phyloP scores from a whole-genome alignment of 2,329 filamentous ascomycete genomes.

The Fusarium sp. region DNA sequence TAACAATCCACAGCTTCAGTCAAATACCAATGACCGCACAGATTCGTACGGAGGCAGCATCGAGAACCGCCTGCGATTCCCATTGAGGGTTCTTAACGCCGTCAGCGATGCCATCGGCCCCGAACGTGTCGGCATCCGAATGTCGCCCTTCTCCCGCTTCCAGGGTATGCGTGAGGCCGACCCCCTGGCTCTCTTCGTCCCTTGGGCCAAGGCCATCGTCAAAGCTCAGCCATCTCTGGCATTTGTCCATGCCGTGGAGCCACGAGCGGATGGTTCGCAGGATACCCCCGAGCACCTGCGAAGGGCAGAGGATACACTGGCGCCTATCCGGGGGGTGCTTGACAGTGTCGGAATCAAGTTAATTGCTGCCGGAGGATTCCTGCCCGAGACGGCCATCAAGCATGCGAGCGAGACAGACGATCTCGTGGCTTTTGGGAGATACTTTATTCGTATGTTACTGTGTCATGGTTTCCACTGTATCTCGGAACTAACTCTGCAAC shows the following conservation, averaged over 20 bases:
- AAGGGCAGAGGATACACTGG: constrained; percentile 51
- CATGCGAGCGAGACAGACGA: constrained; percentile 50
- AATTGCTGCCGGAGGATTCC: constrained; percentile 52
- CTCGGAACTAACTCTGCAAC: constrained; percentile 4
- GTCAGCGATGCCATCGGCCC: constrained; percentile 60
- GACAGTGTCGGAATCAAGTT: constrained; percentile 41
- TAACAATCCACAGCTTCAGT: constrained; percentile 47
- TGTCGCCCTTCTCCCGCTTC: constrained; percentile 71
- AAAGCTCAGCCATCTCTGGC: constrained; percentile 67
- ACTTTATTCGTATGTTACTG: constrained; percentile 43
- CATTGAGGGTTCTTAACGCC: constrained; percentile 61
- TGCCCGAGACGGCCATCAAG: constrained; percentile 42
- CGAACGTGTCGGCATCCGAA: constrained; percentile 66
- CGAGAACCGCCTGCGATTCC: constrained; percentile 65
- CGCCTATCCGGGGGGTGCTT: constrained; percentile 50
- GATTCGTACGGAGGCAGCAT: constrained; percentile 66
- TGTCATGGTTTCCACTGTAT: not conserved
- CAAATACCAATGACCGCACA: constrained; percentile 61
- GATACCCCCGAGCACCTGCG: constrained; percentile 46
- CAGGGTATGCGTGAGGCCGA: constrained; percentile 74
- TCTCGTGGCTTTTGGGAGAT: constrained; percentile 50
- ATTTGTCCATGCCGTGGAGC: constrained; percentile 72
- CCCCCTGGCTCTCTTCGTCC: constrained; percentile 57
- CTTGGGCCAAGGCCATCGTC: constrained; percentile 68
- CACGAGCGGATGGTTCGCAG: constrained; percentile 59